These are phyloP conservation scores for Candida silvicultrix DNA, from an alignment of 805 yeast genomes.

Conservation along the genomic window DNA sequence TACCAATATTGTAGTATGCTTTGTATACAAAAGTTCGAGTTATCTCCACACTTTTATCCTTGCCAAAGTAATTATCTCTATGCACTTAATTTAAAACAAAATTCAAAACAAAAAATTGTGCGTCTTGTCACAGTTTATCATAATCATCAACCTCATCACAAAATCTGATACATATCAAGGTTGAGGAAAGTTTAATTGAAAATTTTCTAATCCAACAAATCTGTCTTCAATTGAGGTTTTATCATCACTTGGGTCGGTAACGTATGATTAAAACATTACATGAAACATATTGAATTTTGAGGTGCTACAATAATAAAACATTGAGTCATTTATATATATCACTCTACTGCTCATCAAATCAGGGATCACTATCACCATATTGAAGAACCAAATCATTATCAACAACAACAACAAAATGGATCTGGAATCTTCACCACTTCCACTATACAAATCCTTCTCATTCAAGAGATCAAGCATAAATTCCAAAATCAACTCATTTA, in stretches of 20 bases:
- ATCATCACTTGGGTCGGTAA: no score
- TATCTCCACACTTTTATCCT: neutral
- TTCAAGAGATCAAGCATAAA: neutral
- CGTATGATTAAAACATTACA: no score
- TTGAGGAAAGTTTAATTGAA: no score
- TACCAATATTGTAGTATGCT: neutral
- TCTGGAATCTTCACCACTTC: neutral
- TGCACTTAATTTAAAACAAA: neutral
- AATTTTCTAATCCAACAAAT: no score
- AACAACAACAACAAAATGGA: neutral
- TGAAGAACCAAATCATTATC: no score
- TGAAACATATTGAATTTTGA: no score
- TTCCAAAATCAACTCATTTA: constrained; percentile 2
- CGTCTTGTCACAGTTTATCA: neutral
- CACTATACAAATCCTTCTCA: constrained; percentile 2
- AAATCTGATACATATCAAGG: neutral
- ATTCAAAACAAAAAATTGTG: neutral
- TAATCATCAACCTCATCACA: neutral
- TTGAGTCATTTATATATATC: no score
- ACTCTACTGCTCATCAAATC: no score
- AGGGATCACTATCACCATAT: no score
- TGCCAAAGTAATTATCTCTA: neutral
- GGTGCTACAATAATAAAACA: no score
- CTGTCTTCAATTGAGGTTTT: no score
- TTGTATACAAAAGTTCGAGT: neutral